Evolutionary conservation across 2,329 filamentous ascomycete genomes (phyloP), one percentile per base, ranked within the genome.

Genomic region (Pyrenochaeta sp.): DNA sequence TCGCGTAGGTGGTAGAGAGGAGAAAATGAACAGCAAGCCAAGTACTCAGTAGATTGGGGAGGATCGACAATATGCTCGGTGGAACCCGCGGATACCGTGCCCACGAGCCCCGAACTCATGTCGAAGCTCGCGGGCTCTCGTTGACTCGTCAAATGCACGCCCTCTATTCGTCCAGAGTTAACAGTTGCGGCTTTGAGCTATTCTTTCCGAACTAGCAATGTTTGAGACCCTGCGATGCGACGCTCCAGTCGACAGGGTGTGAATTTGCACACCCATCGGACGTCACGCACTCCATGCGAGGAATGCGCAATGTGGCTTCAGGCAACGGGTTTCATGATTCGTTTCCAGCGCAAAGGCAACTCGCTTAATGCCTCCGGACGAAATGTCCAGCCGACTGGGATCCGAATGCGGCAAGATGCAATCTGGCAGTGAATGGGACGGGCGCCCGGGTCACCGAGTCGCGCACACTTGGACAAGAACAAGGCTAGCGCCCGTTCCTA

Each of bases 401-500:
- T 25, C 13, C 30, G 43, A 45, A 52, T 50, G 25, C 28, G 46
- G 54, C 8, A n/a, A 37, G 46, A 43, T 28, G 10, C 7, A 7
- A 30, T 28, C 25, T 9, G 9, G 13, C 30, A 42, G 52, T 24
- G 3, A 40, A 27, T 6, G 50, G 13, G 24, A 37, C 45, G 25
- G 37, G 44, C 37, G 34, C 36, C 19, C 45, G 52, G 36, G 42
- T 45, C 39, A 25, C 59, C 59, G 56, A 49, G 19, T 25, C 25
- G 42, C 54, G 30, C 52, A 24, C 43, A 22, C 27, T 34, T 50
- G 37, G 34, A 28, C 10, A 22, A 22, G 37, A 52, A 13, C 47
- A 51, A 51, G 56, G 47, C 54, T 63, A 58, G 54, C 52, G 52
- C 47, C 56, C 57, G 56, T 52, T 42, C 56, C 60, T 63, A 56